These are phyloP conservation scores for Arabis hirsuta DNA, from an alignment of 345 rosid genomes.

Conservation along the genomic window DNA sequence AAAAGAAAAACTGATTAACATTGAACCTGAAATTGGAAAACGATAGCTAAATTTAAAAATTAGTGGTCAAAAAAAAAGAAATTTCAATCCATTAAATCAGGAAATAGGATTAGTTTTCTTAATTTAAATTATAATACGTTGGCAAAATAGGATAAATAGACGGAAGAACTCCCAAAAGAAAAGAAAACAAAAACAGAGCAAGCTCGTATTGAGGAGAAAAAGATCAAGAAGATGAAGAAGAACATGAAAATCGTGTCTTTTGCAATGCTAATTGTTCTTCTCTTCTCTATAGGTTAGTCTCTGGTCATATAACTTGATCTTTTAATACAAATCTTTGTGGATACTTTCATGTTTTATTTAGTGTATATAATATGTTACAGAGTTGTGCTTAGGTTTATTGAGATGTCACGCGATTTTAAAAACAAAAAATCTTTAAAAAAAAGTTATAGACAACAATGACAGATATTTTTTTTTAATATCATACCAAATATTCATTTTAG, in stretches of 20 bases:
- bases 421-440: too few relatives aligned
- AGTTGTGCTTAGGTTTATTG: too few relatives aligned
- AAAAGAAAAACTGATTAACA: not conserved
- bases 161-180: not conserved
- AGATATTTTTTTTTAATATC: too few relatives aligned
- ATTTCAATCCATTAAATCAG: not conserved
- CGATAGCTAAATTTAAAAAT: not conserved
- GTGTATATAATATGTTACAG: too few relatives aligned
- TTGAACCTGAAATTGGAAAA: not conserved
- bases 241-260: conserved; percentile 23
- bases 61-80: not conserved
- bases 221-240: conserved; percentile 14
- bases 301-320: not conserved
- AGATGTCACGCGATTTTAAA: too few relatives aligned
- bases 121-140: not conserved
- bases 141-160: conserved; percentile 4
- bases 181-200: not conserved
- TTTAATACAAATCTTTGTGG: not conserved
- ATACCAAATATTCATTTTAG: too few relatives aligned
- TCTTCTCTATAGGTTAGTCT: conserved; percentile 24
- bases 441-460: too few relatives aligned
- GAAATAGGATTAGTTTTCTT: not conserved
- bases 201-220: not conserved
- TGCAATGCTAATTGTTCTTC: conserved; percentile 22
- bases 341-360: too few relatives aligned